Conservation (phyloP, 1,284 basidiomycete species). For the Rhodotorula sp. region DNA sequence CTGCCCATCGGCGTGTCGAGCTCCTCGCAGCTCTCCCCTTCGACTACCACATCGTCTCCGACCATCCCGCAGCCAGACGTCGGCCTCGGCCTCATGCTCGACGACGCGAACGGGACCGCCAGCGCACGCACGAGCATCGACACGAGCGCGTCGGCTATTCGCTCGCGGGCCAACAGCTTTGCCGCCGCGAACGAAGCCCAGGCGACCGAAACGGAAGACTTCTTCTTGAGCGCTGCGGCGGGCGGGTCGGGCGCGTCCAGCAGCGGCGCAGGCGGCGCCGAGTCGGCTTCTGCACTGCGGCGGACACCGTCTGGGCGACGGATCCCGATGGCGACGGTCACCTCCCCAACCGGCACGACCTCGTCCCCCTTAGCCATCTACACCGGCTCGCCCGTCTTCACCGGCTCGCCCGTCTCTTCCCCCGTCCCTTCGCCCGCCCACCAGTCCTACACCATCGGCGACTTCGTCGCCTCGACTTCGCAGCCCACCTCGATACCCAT, state of each 20-base stretch:
- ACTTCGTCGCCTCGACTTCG: neutral
- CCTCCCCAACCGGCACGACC: conserved; percentile 6
- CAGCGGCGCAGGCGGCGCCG: neutral
- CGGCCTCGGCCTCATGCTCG: conserved; percentile 30
- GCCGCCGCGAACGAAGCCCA: neutral
- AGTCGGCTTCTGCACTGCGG: neutral
- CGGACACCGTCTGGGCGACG: conserved; percentile 5
- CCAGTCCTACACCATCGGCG: conserved; percentile 11
- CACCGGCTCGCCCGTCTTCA: conserved; percentile 23
- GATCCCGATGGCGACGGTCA: conserved; percentile 20
- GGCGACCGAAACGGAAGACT: conserved; percentile 10
- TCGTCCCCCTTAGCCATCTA: conserved; percentile 23
- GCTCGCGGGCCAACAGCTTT: neutral
- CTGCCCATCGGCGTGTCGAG: neutral
- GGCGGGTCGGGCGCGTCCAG: neutral
- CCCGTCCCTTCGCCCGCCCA: conserved; percentile 20
- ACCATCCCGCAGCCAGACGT: neutral
- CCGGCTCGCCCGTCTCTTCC: conserved; percentile 12
- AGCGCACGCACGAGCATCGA: conserved; percentile 1
- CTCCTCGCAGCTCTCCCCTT: neutral
- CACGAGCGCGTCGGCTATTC: neutral
- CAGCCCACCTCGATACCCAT: conserved; percentile 8
- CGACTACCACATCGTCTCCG: conserved; percentile 2
- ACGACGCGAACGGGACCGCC: conserved; percentile 1
- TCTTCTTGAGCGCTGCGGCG: conserved; percentile 10